Percentiles rank a stretch among this genome's conserved stretches.
phyloP scores from a whole-genome alignment of 352 stramenopile species.

The Blastocystis sp. region DNA sequence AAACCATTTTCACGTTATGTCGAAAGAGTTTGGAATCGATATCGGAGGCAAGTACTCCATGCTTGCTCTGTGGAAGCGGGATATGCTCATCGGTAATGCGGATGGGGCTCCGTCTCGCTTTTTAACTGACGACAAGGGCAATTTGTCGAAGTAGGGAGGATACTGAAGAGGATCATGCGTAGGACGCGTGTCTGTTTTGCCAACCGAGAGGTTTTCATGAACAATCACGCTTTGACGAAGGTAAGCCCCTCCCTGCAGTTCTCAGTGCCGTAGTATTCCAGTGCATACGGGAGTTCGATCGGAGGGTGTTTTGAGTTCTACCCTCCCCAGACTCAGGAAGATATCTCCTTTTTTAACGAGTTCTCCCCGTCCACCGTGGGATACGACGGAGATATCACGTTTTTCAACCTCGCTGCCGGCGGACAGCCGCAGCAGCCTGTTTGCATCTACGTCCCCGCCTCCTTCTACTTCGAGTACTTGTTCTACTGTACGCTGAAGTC shows the following conservation, averaged over 20 bases:
- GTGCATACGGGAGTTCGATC: neutral
- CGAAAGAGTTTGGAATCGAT: neutral
- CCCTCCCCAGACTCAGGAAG: neutral
- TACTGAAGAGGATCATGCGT: neutral
- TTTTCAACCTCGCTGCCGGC: neutral
- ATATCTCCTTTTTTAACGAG: neutral
- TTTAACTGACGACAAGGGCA: neutral
- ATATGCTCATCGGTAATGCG: neutral
- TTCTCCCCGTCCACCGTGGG: neutral
- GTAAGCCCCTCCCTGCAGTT: neutral
- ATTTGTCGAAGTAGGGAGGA: neutral
- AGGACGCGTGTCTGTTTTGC: neutral
- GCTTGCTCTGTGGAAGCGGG: neutral
- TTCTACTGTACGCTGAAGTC: neutral
- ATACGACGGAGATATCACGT: neutral
- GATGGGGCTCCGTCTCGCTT: neutral
- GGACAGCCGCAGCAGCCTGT: neutral
- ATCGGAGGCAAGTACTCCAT: neutral
- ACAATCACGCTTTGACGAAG: neutral
- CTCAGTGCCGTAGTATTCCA: neutral
- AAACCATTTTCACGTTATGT: neutral
- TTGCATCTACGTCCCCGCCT: neutral
- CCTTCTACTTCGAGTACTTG: slow-evolving; percentile 33
- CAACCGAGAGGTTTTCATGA: neutral
- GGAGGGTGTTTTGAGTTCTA: slow-evolving; percentile 14